These are phyloP conservation scores for Cucumis hystrix DNA, from an alignment of 306 rosid species.

Conservation along the genomic window DNA sequence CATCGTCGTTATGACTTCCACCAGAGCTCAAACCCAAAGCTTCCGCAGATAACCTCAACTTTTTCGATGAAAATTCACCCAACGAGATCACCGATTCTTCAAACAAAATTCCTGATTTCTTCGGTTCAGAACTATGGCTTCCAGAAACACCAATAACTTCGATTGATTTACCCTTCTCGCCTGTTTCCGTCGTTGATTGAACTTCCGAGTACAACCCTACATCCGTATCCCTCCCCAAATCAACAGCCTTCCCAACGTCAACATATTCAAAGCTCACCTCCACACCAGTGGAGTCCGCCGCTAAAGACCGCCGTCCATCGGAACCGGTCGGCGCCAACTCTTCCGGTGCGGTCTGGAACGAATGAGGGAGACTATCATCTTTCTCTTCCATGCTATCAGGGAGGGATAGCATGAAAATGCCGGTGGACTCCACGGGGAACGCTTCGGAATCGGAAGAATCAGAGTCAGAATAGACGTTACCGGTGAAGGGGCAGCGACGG, in stretches of 20 bases:
- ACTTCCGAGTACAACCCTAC: neutral
- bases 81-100: neutral
- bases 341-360: constrained; percentile 6
- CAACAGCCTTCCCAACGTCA: neutral
- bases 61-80: neutral
- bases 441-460: neutral
- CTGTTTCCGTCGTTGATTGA: neutral
- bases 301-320: neutral
- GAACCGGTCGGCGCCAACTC: neutral
- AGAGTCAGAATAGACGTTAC: neutral
- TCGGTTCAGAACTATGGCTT: neutral
- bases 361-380: neutral
- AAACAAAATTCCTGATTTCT: neutral
- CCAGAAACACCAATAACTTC: neutral
- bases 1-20: neutral
- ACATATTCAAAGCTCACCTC: neutral
- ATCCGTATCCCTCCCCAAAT: constrained; percentile 6
- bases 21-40: neutral
- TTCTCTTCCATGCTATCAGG: constrained; percentile 5
- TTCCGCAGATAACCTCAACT: neutral
- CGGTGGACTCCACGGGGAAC: neutral
- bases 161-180: neutral
- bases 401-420: constrained; percentile 5
- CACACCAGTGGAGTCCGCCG: neutral
- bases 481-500: neutral